Evolutionary conservation across 345 rosid genomes (phyloP).

Genomic region (Rubroshorea leprosula): DNA sequence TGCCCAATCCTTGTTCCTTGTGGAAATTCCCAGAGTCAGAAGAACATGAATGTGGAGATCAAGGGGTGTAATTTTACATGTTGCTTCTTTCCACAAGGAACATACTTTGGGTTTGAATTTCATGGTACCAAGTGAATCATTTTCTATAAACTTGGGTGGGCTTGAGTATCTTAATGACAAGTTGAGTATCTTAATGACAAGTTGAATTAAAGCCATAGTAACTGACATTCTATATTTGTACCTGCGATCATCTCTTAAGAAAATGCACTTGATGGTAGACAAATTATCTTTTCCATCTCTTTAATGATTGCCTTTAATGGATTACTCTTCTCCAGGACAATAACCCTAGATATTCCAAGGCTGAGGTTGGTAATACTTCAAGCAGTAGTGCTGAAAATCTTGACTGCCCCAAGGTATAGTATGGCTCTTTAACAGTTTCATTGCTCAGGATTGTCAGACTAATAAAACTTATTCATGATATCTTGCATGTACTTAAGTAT

Average conservation of each 20-base stretch:
- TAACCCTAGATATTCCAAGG: conserved; percentile 15
- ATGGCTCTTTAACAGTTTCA: background rate
- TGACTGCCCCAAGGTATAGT: conserved; percentile 10
- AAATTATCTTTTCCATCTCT: too few relatives aligned
- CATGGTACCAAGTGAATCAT: conserved; percentile 2
- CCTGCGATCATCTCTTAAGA: background rate
- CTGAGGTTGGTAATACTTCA: conserved; percentile 10
- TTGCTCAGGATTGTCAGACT: background rate
- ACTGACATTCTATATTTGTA: background rate
- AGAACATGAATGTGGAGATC: background rate
- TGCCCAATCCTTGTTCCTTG: conserved; percentile 6
- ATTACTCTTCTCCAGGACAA: background rate
- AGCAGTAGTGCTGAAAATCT: conserved; percentile 1
- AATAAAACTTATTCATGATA: background rate
- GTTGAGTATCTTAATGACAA: background rate
- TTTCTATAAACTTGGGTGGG: background rate
- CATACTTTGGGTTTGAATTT: background rate
- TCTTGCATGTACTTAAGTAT: background rate
- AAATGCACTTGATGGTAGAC: conserved; percentile 1
- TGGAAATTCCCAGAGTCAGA: background rate
- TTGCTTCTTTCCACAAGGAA: background rate
- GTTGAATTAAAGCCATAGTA: conserved; percentile 4
- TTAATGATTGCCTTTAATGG: background rate
- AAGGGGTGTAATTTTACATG: background rate
- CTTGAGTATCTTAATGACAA: background rate